These are phyloP conservation scores for Annulohypoxylon stygium DNA, from an alignment of 495 filamentous ascomycete species.

Conservation along the genomic window DNA sequence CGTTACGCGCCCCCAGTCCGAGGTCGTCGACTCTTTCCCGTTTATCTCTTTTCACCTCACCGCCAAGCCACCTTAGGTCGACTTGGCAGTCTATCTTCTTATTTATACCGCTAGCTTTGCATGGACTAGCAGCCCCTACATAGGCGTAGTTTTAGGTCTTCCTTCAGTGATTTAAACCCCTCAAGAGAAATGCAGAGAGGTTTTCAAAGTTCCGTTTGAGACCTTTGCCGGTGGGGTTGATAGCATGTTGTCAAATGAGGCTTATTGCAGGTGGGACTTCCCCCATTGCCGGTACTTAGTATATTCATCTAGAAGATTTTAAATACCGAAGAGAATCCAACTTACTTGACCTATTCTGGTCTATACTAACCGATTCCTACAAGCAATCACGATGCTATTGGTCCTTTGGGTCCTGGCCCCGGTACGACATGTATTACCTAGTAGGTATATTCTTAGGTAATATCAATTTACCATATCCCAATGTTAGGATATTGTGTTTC, in stretches of 20 bases:
- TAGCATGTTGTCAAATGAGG: not conserved
- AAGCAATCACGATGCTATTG: too few relatives aligned
- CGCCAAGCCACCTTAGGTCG: conserved; percentile 7
- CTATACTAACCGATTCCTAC: too few relatives aligned
- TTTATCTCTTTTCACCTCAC: conserved; percentile 10
- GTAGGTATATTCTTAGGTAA: not conserved
- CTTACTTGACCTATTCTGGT: too few relatives aligned
- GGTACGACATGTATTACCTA: too few relatives aligned
- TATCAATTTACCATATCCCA: too few relatives aligned
- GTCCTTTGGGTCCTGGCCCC: too few relatives aligned
- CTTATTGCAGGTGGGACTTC: not conserved
- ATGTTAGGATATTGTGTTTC: not conserved
- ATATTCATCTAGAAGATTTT: not conserved
- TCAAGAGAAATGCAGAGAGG: not conserved
- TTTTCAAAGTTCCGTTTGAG: not conserved
- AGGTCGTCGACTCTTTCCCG: not conserved
- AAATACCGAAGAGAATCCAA: too few relatives aligned
- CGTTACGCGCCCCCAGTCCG: not conserved
- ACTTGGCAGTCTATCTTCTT: conserved; percentile 8
- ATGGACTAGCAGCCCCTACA: not conserved
- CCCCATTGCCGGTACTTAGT: not conserved
- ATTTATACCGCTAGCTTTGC: conserved; percentile 3
- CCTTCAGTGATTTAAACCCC: not conserved
- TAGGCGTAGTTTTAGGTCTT: not conserved
- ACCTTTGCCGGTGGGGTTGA: not conserved